Evolutionary conservation across 305 asterid genomes (phyloP), one percentile per base, ranked within the genome.

Genomic region (Solanum aculeatissimum): DNA sequence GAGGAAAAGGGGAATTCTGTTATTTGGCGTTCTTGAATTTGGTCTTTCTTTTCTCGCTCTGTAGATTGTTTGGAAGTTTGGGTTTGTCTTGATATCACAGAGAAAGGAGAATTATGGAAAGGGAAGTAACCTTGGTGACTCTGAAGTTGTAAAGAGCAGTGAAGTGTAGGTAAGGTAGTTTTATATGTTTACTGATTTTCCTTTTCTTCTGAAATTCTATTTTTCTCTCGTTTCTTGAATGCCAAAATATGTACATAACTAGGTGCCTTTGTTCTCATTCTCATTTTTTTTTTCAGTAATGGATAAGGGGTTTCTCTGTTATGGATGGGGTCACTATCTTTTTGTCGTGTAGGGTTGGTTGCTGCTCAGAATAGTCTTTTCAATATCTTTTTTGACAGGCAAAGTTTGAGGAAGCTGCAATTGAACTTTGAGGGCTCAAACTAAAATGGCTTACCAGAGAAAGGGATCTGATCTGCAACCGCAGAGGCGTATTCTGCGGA

Each of bases 371-470:
- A 53, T 32, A 53, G 82, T 78, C 82, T 77, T 78, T 51, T 78
- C 19, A 32, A 29, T 53, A 29, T 78, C 66, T 78, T 19, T 63
- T 86, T 84, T 60, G 66, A 69, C 88, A 90, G 95, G 93, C 49
- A 62, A 70, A 74, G 84, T 72, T 90, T 63, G 87, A 84, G 84
- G 54, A 78, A 86, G 83, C 77, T 77, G 80, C 47, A 32, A 66
- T 74, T 80, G 72, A 38, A 69, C 63, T 71, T 85, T 84, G 85
- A 87, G 90, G 88, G 85, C 84, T 70, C 82, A 66, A 75, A 85
- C 77, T 53, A 86, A 86, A 87, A 97, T 97, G 99, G 98, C 99
- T 35, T 95, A 94, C 90, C 98, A 97, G 88, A 91, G 98, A 85
- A 92, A 92, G 91, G 97, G 93, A 72, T 90, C 98, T 4, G 98